Base-by-base conservation (phyloP, 192 early-diverging fungal genomes). In the Podochytrium sp. region DNA sequence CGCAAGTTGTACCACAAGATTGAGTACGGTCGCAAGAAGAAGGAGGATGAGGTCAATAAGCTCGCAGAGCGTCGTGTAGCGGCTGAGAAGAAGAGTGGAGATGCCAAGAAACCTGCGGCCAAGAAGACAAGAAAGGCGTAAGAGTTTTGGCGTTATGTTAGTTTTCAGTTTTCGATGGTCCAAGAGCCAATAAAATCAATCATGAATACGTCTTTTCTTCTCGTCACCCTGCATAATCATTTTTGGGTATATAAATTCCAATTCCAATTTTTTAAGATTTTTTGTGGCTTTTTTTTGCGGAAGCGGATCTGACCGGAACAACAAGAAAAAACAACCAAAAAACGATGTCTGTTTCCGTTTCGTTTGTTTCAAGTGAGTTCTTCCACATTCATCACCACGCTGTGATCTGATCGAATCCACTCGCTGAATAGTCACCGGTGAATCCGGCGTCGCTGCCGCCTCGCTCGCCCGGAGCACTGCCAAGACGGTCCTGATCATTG, bases 1-100 rank as follows among this genome's bases (percentile, higher is more conserved):
- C 85, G 86, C 74, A 91, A 89, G 64, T 76, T 95, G 56, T 94
- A 93, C 76, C 81, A 81, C 66, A 88, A 91, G 82, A 94, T 95
- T 71, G 83, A 93, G 72, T 89, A 88, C 56, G 86, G 90, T 37
- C 90, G 90, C 66, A 77, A 92, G 57, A 82, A 88, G 79, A 91
- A 91, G 79, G 81, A 83, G 35, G 89, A 83, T 55, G 88, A 91
- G 79, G 91, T 79, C 37, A 71, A 62, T 20, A 51, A 65, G 29
- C 50, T 74, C 1, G 30, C 29, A 4, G 47, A 74, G 20, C 62
- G 41, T 10, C 62, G 72, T 38, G 30, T 55, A 23, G 72, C 41
- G 1, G 20, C 23, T 32, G 25, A 63, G 30, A 62, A 63, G 34
- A 20, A 35, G 37, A 33, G 35, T 37, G 59, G n/a, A 12, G 33